Conservation (phyloP, 805 yeast genomes). For the Lipomyces lipofer region DNA sequence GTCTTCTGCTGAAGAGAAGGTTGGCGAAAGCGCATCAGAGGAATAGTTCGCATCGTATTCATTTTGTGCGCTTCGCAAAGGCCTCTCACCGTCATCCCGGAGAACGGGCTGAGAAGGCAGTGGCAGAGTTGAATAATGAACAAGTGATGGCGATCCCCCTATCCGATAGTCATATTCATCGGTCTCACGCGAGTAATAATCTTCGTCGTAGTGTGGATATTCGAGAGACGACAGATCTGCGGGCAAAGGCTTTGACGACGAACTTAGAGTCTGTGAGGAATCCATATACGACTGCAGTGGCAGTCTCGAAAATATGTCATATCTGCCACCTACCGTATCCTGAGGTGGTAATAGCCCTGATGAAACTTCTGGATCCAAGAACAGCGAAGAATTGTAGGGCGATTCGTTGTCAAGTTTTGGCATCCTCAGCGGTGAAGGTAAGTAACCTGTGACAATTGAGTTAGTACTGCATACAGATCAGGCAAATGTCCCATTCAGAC, state of each 20-base stretch:
- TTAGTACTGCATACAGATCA: too few species aligned
- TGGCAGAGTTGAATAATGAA: too few species aligned
- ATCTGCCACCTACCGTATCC: slow-evolving; percentile 13
- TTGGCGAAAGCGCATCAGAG: slow-evolving; percentile 26
- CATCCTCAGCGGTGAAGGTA: not conserved
- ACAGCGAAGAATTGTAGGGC: not conserved
- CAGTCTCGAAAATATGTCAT: slow-evolving; percentile 17
- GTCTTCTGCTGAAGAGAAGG: slow-evolving; percentile 21
- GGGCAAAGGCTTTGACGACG: not conserved
- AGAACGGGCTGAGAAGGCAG: too few species aligned
- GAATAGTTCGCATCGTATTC: slow-evolving; percentile 27
- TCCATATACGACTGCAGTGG: slow-evolving; percentile 5
- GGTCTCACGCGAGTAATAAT: not conserved
- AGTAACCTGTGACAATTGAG: too few species aligned
- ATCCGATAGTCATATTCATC: not conserved
- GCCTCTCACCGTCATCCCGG: too few species aligned
- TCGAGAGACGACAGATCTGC: slow-evolving; percentile 11
- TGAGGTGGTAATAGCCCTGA: not conserved
- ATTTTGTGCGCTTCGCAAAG: slow-evolving; percentile 8
- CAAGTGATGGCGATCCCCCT: too few species aligned
- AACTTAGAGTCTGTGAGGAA: not conserved
- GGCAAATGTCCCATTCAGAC: too few species aligned
- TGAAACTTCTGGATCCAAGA: slow-evolving; percentile 3
- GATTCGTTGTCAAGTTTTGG: slow-evolving; percentile 6
- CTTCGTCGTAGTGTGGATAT: slow-evolving; percentile 1